A percentile compares a stretch with the other conserved stretches of the same genome.
Conservation (phyloP, 768 basidiomycete species). For the Boletus rufocinnamomeus region DNA sequence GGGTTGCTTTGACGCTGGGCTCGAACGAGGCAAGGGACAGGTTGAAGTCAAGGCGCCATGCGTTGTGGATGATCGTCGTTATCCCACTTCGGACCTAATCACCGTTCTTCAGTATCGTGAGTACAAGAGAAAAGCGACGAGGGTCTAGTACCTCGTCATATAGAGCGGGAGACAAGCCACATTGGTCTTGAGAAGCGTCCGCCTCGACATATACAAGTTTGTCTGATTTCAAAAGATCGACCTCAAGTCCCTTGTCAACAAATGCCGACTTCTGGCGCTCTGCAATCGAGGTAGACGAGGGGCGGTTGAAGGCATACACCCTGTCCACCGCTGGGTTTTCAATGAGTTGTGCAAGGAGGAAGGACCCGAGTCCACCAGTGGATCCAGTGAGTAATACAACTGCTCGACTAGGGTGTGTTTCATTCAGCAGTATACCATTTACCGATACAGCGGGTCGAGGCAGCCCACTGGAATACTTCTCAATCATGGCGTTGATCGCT, state of each 20-base stretch:
- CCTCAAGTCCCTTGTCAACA: slow-evolving; percentile 36
- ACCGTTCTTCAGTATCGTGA: no score
- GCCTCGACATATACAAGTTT: slow-evolving; percentile 43
- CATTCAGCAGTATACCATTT: not conserved
- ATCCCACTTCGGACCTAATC: no score
- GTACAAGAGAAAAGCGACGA: no score
- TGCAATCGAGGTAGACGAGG: slow-evolving; percentile 8
- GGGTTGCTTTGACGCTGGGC: slow-evolving; percentile 35
- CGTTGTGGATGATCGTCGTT: no score
- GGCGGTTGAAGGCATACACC: slow-evolving; percentile 39
- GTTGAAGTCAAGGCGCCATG: no score
- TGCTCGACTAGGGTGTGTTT: not conserved
- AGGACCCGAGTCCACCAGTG: slow-evolving; percentile 44
- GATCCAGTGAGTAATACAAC: slow-evolving; percentile 39
- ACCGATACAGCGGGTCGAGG: not conserved
- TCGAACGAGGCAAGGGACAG: slow-evolving; percentile 33
- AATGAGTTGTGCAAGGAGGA: slow-evolving; percentile 35
- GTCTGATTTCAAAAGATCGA: slow-evolving; percentile 26
- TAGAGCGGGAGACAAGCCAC: slow-evolving; percentile 30
- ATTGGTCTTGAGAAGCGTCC: slow-evolving; percentile 30
- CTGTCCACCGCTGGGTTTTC: slow-evolving; percentile 21
- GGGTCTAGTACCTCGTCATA: slow-evolving; percentile 34
- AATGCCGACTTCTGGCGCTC: slow-evolving; percentile 37
- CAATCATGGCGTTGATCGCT: slow-evolving; percentile 37
- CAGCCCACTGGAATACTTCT: slow-evolving; percentile 2